phyloP scores from a whole-genome alignment of 257 asterid genomes.

The Jasminum sambac region DNA sequence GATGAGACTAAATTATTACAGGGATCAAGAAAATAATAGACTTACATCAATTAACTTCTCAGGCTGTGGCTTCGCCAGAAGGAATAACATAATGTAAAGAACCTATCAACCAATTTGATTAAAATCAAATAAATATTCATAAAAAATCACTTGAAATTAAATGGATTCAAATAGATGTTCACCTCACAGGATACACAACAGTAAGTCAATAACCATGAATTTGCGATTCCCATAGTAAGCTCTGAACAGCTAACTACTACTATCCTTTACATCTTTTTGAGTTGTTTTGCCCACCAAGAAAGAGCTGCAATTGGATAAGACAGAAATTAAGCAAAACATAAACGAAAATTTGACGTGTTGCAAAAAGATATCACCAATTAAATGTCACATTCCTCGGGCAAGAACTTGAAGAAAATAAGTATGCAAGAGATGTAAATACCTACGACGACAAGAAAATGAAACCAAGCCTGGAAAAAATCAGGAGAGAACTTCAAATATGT shows the following conservation, averaged over 20 bases:
- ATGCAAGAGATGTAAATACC: no score
- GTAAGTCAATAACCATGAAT: slow-evolving; percentile 85
- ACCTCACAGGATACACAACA: slow-evolving; percentile 98
- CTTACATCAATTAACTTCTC: slow-evolving; percentile 62
- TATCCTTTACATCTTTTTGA: slow-evolving; percentile 92
- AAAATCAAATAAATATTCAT: no score
- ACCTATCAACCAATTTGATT: slow-evolving; percentile 47
- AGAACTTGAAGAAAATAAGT: no score
- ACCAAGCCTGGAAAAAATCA: slow-evolving; percentile 70
- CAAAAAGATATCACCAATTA: background rate
- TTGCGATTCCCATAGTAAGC: slow-evolving; percentile 79
- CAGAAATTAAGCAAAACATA: background rate
- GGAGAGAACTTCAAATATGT: slow-evolving; percentile 20
- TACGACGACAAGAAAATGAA: no score
- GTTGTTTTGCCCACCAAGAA: slow-evolving; percentile 84
- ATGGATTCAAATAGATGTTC: slow-evolving; percentile 23
- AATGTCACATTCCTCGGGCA: background rate
- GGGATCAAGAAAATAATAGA: slow-evolving; percentile 23
- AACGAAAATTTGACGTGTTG: background rate
- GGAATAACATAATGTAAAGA: slow-evolving; percentile 78
- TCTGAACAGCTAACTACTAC: slow-evolving; percentile 89
- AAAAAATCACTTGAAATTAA: slow-evolving; percentile 3
- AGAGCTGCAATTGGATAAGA: slow-evolving; percentile 53
- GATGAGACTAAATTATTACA: background rate
- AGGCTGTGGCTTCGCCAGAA: slow-evolving; percentile 64